Base-by-base conservation (phyloP, 495 filamentous ascomycete species). In the Gamarada debralockiae region DNA sequence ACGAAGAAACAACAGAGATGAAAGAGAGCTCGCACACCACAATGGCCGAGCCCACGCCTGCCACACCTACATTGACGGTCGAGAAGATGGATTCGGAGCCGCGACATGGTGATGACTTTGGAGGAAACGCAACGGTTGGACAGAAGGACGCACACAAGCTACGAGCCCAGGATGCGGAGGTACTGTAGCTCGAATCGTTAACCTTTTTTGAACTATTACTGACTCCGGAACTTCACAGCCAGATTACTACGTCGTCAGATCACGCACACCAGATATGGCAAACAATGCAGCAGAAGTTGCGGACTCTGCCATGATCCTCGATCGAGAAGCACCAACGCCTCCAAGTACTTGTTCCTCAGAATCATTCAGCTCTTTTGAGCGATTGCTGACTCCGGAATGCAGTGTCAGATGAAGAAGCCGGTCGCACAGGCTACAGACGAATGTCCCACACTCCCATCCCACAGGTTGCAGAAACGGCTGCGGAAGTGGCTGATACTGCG, bases 401-500 rank as follows among this genome's bases (percentile, higher is more conserved):
- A n/a, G n/a, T 64, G 1, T 56, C 65, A 8, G 64, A 70, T 37
- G 62, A 45, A 48, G 60, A 60, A 27, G 62, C 59, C 27, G 63
- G 63, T 20, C 55, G 58, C 22, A 62, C 61, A 55, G 67, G 63
- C 15, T 52, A 53, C 34, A 56, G 65, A 46, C 60, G 64, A 14
- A 50, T 65, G 42, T 66, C 65, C 1, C 49, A 58, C 8, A 67
- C 65, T 31, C 67, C 62, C 21, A 70, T 72, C 46, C 45, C 63
- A 13, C 63, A 78, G 25, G 58, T 71, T 31, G 70, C 71, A 15
- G 64, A 60, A 22, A 69, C 65, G 6, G 71, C 75, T 6, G 71
- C 72, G 12, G 74, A 80, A 53, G 73, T 74, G n/a, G 69, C 73
- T 21, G 71, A 77, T 40, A 68, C 65, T 21, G 73, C 74, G 15